phyloP scores from a whole-genome alignment of 495 filamentous ascomycete species.

The Penicillium argentinense region DNA sequence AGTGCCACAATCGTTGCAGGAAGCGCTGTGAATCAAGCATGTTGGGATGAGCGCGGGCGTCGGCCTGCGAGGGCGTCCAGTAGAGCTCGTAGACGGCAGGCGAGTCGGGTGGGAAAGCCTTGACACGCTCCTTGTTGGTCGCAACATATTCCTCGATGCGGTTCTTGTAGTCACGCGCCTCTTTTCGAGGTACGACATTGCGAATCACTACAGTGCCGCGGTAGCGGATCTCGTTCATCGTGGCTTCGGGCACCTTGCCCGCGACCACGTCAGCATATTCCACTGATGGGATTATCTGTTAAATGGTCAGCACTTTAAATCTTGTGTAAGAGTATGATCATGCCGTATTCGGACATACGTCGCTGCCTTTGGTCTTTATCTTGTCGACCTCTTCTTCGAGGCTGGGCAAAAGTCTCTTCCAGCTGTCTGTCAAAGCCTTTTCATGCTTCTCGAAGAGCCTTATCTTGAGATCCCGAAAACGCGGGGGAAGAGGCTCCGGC shows the following conservation, averaged over 20 bases:
- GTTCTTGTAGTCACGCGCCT: constrained; percentile 53
- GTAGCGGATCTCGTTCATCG: constrained; percentile 57
- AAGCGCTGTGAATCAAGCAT: constrained; percentile 67
- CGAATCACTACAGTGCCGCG: constrained; percentile 64
- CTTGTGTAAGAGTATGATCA: not conserved
- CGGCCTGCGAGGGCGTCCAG: constrained; percentile 76
- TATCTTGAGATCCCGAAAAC: constrained; percentile 76
- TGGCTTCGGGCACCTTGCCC: constrained; percentile 40
- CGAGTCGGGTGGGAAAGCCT: constrained; percentile 55
- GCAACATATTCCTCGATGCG: constrained; percentile 58
- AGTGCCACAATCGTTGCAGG: constrained; percentile 75
- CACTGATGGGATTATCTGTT: constrained; percentile 59
- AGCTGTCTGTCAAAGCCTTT: constrained; percentile 59
- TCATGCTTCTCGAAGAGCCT: constrained; percentile 63
- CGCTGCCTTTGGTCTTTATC: constrained; percentile 49
- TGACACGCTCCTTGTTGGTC: constrained; percentile 50
- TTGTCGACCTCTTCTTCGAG: constrained; percentile 50
- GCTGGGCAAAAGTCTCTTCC: constrained; percentile 65
- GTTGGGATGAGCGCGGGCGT: constrained; percentile 71
- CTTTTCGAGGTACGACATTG: constrained; percentile 58
- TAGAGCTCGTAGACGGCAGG: constrained; percentile 88
- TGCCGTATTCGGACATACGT: constrained; percentile 31
- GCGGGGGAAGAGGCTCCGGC: constrained; percentile 62
- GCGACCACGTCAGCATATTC: constrained; percentile 54
- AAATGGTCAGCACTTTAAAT: not conserved